These are phyloP conservation scores for Nicotiana rustica DNA, from an alignment of 305 asterid species.

Conservation along the genomic window DNA sequence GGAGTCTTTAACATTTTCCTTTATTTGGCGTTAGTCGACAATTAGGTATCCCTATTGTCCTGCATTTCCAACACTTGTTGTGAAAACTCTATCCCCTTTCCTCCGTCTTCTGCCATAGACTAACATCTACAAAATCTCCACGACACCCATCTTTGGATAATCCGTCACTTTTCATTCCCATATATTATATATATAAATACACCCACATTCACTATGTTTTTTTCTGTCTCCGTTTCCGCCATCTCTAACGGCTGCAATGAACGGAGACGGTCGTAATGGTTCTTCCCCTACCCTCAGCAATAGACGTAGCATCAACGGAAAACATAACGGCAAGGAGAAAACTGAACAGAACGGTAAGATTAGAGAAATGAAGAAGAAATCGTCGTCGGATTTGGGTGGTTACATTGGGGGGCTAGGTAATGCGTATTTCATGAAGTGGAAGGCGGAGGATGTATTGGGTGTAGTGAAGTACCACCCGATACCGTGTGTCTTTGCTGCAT, in stretches of 20 bases:
- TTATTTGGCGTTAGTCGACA: conserved; percentile 8
- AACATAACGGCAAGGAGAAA: conserved; percentile 20
- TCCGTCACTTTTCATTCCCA: conserved; percentile 36
- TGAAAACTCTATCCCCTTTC: neutral
- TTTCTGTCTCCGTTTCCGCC: neutral
- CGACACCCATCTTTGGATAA: conserved; percentile 33
- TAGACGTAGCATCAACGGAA: neutral
- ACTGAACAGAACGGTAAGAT: neutral
- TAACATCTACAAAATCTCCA: neutral
- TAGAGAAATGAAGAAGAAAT: conserved; percentile 44
- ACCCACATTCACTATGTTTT: conserved; percentile 2
- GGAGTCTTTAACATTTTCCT: neutral
- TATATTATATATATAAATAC: neutral
- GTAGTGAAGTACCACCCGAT: conserved; percentile 67
- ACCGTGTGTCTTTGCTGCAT: conserved; percentile 70
- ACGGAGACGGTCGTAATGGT: conserved; percentile 35
- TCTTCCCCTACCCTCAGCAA: conserved; percentile 33
- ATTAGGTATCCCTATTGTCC: neutral
- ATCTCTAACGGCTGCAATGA: conserved; percentile 33
- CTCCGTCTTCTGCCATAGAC: neutral
- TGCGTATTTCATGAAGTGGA: conserved; percentile 68
- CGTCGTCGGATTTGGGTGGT: neutral
- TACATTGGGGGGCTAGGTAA: conserved; percentile 26
- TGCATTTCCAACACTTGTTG: neutral
- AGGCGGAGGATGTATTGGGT: conserved; percentile 56